A percentile compares a stretch with the other conserved stretches of the same genome.
Conservation (phyloP, 345 rosid genomes). For the Dovyalis caffra region DNA sequence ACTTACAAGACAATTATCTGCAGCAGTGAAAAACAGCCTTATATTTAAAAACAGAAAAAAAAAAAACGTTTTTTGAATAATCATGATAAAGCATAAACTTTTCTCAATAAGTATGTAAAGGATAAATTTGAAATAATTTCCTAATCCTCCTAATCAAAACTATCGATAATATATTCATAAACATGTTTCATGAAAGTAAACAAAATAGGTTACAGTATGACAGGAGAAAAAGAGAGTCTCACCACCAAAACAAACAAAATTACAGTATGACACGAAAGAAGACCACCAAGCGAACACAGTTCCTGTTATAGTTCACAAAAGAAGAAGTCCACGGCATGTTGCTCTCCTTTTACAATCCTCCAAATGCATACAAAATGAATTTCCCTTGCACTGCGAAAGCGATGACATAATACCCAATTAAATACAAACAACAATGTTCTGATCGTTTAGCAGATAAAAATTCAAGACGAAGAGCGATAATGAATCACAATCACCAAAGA, state of each 20-base stretch:
- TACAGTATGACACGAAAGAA: conserved; percentile 82
- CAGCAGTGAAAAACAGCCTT: conserved; percentile 7
- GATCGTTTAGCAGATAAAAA: neutral
- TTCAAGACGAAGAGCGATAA: neutral
- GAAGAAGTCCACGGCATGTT: conserved; percentile 79
- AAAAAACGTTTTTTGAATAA: too few relatives aligned
- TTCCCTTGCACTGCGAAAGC: conserved; percentile 27
- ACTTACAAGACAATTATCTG: conserved; percentile 36
- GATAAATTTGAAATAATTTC: neutral
- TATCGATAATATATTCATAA: too few relatives aligned
- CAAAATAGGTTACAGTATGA: too few relatives aligned
- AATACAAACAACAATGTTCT: neutral
- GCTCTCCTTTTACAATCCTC: conserved; percentile 30
- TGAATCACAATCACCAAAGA: neutral
- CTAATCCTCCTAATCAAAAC: neutral
- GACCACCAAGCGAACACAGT: conserved; percentile 63
- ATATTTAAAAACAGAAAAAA: neutral
- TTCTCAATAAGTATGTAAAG: too few relatives aligned
- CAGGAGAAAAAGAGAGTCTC: conserved; percentile 12
- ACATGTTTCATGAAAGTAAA: too few relatives aligned
- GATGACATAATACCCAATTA: conserved; percentile 1
- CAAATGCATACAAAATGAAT: conserved; percentile 1
- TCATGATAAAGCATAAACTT: neutral
- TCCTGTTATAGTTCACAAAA: conserved; percentile 62
- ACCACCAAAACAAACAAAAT: conserved; percentile 38